Conservation (phyloP, 2,329 filamentous ascomycete species). For the Aureobasidium pullulans region DNA sequence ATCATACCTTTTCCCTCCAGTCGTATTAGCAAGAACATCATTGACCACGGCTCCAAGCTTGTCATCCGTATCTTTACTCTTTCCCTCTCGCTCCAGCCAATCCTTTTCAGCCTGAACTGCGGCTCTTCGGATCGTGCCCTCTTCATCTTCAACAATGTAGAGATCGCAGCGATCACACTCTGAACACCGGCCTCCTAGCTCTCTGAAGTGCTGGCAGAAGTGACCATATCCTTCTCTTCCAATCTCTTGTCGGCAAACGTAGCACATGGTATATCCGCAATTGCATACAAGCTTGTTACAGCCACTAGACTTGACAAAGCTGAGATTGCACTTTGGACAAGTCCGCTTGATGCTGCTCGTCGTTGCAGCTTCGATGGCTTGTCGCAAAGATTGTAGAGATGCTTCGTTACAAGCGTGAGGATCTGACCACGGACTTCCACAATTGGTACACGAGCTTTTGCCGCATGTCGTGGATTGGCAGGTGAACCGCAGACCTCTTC, state of each 20-base stretch:
- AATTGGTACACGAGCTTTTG: conserved; percentile 70
- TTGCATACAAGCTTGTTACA: conserved; percentile 97
- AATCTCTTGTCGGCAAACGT: conserved; percentile 68
- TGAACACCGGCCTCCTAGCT: conserved; percentile 65
- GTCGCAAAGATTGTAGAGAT: conserved; percentile 70
- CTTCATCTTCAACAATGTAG: conserved; percentile 43
- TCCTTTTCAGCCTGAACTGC: conserved; percentile 36
- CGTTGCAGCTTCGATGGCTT: conserved; percentile 86
- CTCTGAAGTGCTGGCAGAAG: conserved; percentile 93
- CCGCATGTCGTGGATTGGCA: conserved; percentile 65
- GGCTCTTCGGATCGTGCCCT: conserved; percentile 33
- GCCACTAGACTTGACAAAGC: conserved; percentile 85
- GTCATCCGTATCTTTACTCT: conserved; percentile 15
- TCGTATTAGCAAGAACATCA: conserved; percentile 19
- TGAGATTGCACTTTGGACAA: conserved; percentile 83
- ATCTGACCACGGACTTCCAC: conserved; percentile 75
- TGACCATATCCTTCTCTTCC: conserved; percentile 75
- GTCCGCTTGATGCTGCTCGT: conserved; percentile 91
- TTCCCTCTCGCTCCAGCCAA: conserved; percentile 37
- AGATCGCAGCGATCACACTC: conserved; percentile 61
- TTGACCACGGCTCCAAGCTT: conserved; percentile 17
- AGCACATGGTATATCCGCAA: conserved; percentile 97
- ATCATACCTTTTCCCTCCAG: conserved; percentile 13
- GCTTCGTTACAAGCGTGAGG: conserved; percentile 87
- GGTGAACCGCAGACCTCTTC: conserved; percentile 66